Evolutionary conservation across 176 grass and related monocot genomes (phyloP), one percentile per base, ranked within the genome.

Genomic region (Musa beccarii): DNA sequence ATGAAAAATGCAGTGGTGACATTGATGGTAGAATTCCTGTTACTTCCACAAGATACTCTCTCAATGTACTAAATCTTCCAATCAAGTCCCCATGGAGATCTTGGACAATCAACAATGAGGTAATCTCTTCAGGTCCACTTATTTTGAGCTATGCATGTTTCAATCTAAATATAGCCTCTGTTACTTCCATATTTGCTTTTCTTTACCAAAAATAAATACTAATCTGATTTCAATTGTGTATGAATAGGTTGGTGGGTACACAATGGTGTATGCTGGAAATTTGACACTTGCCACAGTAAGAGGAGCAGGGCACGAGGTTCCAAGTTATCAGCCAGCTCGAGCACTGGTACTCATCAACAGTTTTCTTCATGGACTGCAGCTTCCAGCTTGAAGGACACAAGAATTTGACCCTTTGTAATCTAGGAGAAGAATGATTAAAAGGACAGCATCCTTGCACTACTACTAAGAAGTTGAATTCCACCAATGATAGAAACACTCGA

Each of bases 291-390:
- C 81, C n/a, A 96, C 89, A 24, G 86, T 96, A 11, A 80, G 92
- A 92, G 92, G 89, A 85, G 92, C 92, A 50, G 92, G 92, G 3
- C 92, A 96, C 68, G 82, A 96, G 63, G 84, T 96, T 21, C 89
- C 89, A 23, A 96, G 89, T 75, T 92, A 87, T n/a, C 89, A 92
- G 71, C 89, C 89, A 0, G 49, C 59, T 69, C 73, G 87, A 71
- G 89, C 82, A 6, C 84, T 89, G 57, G 79, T 87, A 50, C 82
- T 89, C 19, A 83, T 89, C 19, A 84, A 87, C 69, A 8, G 15
- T 78, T 92, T 96, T 71, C 63, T 96, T 3, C 2, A 23, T 71
- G 86, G 77, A 81, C 85, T 86, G 79, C 61, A 26, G 8, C 89
- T 91, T 51, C 81, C 88, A 54, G 57, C 71, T 21, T 84, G 78